Base-by-base conservation (phyloP, 2,329 filamentous ascomycete species). In the Volutella citrinella region DNA sequence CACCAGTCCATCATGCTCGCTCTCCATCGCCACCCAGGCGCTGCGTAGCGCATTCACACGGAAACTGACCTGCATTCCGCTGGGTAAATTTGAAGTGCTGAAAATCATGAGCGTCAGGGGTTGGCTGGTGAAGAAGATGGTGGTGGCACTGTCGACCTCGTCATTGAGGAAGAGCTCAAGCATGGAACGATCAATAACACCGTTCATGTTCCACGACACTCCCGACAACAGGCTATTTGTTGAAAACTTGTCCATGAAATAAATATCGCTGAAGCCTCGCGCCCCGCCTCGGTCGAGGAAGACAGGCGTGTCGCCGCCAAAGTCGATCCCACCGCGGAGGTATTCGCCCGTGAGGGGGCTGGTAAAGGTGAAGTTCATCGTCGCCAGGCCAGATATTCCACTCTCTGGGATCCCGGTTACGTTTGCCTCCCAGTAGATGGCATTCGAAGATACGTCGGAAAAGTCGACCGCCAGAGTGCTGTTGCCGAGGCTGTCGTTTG, bases 391-490 rank as follows among this genome's bases (percentile, higher is more conserved):
- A 0, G 45, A 14, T 0, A 55, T 27, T 3, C 45, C 45, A 1
- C 16, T 30, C 2, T 46, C 28, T 0, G 55, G 50, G 7, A 59
- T 43, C 1, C 55, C 61, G 9, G 69, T 72, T 23, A 80, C 59
- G 40, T 76, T 74, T 27, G 69, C 65, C 34, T 76, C 69, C 47
- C 80, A 70, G 48, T 74, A 76, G 4, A 81, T 46, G 0, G 76
- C 74, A 7, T 70, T 67, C 2, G 45, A 48, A 10, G 42, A 26
- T 6, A 48, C 33, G 5, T 36, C 28, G 3, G 67, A 63, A 55
- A 75, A 81, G 51, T 79, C 70, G 0, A 77, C 51, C 1, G 63
- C 47, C 2, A 78, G 37, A 1, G 60, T 65, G 13, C 64, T 64
- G 46, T 78, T 79, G 12, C 60, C 67, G 5, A 76, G 55, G 19